Evolutionary conservation across 1,139 yeast species (phyloP).

Genomic region (Scheffersomyces segobiensis): DNA sequence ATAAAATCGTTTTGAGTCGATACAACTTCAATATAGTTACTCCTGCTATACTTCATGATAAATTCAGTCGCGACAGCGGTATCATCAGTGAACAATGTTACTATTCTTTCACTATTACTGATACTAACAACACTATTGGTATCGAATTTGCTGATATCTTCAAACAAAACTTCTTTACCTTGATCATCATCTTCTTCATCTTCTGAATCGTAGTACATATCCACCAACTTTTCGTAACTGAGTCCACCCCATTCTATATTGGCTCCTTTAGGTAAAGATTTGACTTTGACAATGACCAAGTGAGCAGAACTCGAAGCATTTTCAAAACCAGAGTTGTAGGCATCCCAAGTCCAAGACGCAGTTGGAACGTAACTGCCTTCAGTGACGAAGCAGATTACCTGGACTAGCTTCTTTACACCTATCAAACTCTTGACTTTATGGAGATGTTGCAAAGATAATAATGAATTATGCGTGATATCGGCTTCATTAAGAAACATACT

Average conservation of each 20-base stretch:
- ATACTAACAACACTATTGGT: slow-evolving; percentile 6
- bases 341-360: slow-evolving; percentile 36
- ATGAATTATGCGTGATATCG: slow-evolving; percentile 26
- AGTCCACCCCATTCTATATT: slow-evolving; percentile 78
- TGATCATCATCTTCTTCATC: slow-evolving; percentile 29
- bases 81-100: slow-evolving; percentile 20
- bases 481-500: slow-evolving; percentile 52
- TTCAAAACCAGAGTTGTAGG: slow-evolving; percentile 24
- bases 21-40: slow-evolving; percentile 12
- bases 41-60: slow-evolving; percentile 1
- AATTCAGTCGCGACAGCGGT: slow-evolving; percentile 9
- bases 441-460: slow-evolving; percentile 73
- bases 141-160: slow-evolving; percentile 8
- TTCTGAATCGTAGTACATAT: slow-evolving; percentile 42
- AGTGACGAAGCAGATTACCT: slow-evolving; percentile 58
- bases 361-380: slow-evolving; percentile 28
- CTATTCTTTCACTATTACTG: slow-evolving; percentile 10
- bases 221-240: slow-evolving; percentile 38
- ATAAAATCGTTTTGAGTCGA: slow-evolving; percentile 6
- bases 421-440: slow-evolving; percentile 61
- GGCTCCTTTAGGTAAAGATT: slow-evolving; percentile 68
- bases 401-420: slow-evolving; percentile 42
- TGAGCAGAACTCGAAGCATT: slow-evolving; percentile 19
- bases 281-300: slow-evolving; percentile 58
- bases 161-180: neutral